A percentile compares a stretch with the other conserved stretches of the same genome.
Conservation (phyloP, 306 rosid species). For the Senna tora region DNA sequence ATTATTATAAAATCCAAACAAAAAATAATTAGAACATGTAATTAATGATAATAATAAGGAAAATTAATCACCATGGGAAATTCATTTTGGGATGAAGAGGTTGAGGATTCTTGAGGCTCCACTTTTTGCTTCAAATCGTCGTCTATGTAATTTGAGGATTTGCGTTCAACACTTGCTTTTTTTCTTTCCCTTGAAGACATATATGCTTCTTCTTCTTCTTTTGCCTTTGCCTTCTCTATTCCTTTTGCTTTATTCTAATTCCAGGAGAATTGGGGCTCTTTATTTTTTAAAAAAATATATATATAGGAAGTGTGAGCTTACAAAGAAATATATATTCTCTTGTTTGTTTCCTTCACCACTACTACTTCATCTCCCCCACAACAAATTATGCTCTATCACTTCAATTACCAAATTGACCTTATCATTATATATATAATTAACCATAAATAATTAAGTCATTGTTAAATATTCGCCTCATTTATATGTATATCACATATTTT, state of each 20-base stretch:
- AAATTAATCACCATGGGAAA: slow-evolving; percentile 66
- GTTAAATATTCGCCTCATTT: too few species aligned
- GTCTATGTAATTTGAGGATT: slow-evolving; percentile 60
- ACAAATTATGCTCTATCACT: slow-evolving; percentile 26
- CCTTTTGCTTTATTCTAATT: neutral
- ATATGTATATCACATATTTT: too few species aligned
- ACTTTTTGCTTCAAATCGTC: slow-evolving; percentile 73
- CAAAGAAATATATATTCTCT: slow-evolving; percentile 35
- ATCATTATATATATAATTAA: too few species aligned
- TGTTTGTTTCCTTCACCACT: slow-evolving; percentile 45
- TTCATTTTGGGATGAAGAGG: slow-evolving; percentile 29
- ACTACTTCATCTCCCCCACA: slow-evolving; percentile 40
- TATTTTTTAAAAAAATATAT: slow-evolving; percentile 1
- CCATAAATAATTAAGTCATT: too few species aligned
- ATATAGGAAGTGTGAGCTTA: slow-evolving; percentile 34
- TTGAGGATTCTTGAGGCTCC: slow-evolving; percentile 49
- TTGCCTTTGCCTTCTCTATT: neutral
- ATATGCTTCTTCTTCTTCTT: slow-evolving; percentile 6
- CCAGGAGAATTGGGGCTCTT: slow-evolving; percentile 2
- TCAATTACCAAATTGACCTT: slow-evolving; percentile 46
- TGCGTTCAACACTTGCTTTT: slow-evolving; percentile 5
- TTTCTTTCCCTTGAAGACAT: slow-evolving; percentile 47
- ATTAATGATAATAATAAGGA: too few species aligned
- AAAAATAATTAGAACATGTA: too few species aligned
- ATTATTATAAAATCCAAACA: too few species aligned